phyloP scores from a whole-genome alignment of 2,329 filamentous ascomycete species.

The Epichloe bromicola region DNA sequence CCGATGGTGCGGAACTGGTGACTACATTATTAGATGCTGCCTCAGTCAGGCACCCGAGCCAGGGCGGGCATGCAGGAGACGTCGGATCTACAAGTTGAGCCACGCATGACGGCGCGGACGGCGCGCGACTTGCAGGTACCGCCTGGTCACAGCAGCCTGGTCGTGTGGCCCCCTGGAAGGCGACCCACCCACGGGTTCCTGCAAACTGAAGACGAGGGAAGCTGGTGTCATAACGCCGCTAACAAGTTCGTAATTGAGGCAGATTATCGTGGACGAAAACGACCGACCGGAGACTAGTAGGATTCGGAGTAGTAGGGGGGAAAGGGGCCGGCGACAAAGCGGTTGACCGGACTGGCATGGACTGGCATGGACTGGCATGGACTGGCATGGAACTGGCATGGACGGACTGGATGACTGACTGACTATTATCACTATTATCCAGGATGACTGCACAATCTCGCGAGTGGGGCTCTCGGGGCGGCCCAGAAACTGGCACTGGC shows the following conservation, averaged over 20 bases:
- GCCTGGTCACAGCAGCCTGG: too few relatives aligned
- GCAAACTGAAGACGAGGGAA: not conserved
- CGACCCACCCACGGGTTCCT: not conserved
- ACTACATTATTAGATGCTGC: not conserved
- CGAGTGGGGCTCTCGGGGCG: slow-evolving; percentile 7
- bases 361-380: too few relatives aligned
- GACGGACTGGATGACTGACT: too few relatives aligned
- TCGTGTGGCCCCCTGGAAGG: not conserved
- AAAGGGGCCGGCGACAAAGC: too few relatives aligned
- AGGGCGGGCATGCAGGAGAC: not conserved
- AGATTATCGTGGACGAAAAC: not conserved
- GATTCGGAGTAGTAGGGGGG: too few relatives aligned
- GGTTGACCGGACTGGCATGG: too few relatives aligned
- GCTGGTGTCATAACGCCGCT: not conserved
- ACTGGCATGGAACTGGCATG: too few relatives aligned
- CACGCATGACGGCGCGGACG: too few relatives aligned
- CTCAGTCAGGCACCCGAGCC: not conserved
- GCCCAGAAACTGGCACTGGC: slow-evolving; percentile 7
- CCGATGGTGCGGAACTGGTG: not conserved
- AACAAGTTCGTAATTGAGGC: not conserved
- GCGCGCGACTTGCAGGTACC: too few relatives aligned
- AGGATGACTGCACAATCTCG: slow-evolving; percentile 6
- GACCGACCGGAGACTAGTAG: too few relatives aligned
- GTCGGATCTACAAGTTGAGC: too few relatives aligned
- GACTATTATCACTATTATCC: too few relatives aligned